Conservation (phyloP, 257 asterid species). For the Linderniella brevidens region DNA sequence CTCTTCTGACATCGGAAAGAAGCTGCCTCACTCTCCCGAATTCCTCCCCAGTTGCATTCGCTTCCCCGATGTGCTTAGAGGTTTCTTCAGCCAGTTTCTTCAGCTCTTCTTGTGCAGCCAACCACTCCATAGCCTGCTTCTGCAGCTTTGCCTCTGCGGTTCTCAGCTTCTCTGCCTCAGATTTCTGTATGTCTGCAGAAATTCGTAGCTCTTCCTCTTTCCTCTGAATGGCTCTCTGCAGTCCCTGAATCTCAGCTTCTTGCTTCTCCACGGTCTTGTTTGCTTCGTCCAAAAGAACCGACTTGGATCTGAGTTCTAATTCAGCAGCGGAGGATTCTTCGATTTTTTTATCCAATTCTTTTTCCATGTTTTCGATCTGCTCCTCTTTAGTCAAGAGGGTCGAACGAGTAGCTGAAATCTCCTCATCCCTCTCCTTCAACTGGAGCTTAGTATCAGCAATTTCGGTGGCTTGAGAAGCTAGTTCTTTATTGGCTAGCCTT, state of each 20-base stretch:
- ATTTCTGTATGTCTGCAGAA: constrained; percentile 21
- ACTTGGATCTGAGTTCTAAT: constrained; percentile 45
- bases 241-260: constrained; percentile 48
- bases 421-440: constrained; percentile 40
- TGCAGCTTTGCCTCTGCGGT: constrained; percentile 44
- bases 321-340: constrained; percentile 41
- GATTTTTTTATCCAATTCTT: constrained; percentile 33
- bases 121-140: constrained; percentile 71
- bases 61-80: constrained; percentile 35
- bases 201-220: constrained; percentile 45
- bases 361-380: constrained; percentile 39
- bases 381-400: constrained; percentile 35
- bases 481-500: constrained; percentile 28
- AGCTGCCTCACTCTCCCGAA: constrained; percentile 54
- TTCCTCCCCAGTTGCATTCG: constrained; percentile 37
- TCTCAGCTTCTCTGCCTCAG: constrained; percentile 37
- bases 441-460: constrained; percentile 44
- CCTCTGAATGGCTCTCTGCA: constrained; percentile 33
- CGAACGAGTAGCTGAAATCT: constrained; percentile 29
- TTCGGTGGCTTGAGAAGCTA: constrained; percentile 53
- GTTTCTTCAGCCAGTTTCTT: constrained; percentile 42
- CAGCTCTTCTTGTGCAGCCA: constrained; percentile 48
- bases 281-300: constrained; percentile 46
- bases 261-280: constrained; percentile 45
- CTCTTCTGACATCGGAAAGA: constrained; percentile 54